Conservation (phyloP, 495 filamentous ascomycete genomes). For the Tuber melanosporum region DNA sequence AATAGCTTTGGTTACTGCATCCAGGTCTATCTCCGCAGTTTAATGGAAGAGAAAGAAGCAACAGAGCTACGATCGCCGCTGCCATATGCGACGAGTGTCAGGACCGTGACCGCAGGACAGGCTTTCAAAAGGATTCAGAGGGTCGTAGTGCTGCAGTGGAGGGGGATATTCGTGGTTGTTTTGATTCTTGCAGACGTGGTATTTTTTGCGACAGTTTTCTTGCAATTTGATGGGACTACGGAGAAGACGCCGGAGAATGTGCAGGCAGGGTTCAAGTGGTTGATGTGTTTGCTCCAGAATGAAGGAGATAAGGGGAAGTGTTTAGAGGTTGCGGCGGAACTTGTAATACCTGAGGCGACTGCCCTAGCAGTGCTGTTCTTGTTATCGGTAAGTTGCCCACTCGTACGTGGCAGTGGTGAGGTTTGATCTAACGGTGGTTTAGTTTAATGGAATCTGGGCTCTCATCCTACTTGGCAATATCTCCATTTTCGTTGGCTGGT, state of each 20-base stretch:
- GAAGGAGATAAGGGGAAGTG: conserved; percentile 62
- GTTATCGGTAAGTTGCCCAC: conserved; percentile 56
- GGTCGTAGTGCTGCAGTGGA: conserved; percentile 90
- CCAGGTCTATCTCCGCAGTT: conserved; percentile 79
- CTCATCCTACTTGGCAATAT: conserved; percentile 71
- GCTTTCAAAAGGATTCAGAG: conserved; percentile 78
- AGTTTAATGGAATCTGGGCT: conserved; percentile 80
- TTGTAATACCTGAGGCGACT: conserved; percentile 66
- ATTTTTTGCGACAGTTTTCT: conserved; percentile 84
- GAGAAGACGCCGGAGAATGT: conserved; percentile 52
- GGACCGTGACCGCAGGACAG: conserved; percentile 76
- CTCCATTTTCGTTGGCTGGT: conserved; percentile 79
- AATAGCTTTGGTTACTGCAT: conserved; percentile 86
- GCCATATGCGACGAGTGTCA: conserved; percentile 70
- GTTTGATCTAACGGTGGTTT: conserved; percentile 34
- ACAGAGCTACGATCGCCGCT: conserved; percentile 53
- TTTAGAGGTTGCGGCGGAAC: conserved; percentile 49
- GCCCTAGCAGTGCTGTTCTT: conserved; percentile 75
- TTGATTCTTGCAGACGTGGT: conserved; percentile 84
- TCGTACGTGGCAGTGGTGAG: neutral
- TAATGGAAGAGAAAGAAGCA: conserved; percentile 62
- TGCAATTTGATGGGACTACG: conserved; percentile 69
- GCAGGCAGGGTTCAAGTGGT: conserved; percentile 51
- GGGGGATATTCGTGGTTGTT: conserved; percentile 76
- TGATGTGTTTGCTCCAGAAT: conserved; percentile 59